Base-by-base conservation (phyloP, 306 rosid genomes). In the Mucuna pruriens region DNA sequence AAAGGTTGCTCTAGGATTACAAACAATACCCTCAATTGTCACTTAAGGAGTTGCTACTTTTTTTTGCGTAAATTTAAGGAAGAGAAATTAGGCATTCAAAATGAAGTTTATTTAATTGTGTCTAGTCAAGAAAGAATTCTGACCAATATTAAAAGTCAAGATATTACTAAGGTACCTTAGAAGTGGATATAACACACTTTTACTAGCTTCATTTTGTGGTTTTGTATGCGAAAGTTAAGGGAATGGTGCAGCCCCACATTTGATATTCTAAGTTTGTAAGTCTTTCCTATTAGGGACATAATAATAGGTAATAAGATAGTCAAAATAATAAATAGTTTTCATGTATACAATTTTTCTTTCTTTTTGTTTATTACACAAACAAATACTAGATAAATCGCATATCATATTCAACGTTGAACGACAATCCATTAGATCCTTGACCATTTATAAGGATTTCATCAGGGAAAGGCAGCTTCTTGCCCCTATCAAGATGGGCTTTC, bases 361-460 rank as follows among this genome's bases (percentile, higher is more conserved):
- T 22, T 26, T 44, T 38, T n/a, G 4, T 64, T 67, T 29, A 39
- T 39, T 54, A 61, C 12, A 42, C 12, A 75, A 8, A 45, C 7
- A 26, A 19, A 9, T 16, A 38, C 13, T 74, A 12, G 9, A 57
- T 55, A 20, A 42, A n/a, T 38, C 29, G 10, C 13, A 33, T 83
- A 90, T 97, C 99, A 88, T 95, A 98, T 82, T 95, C 99, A 3
- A 95, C 97, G 10, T 82, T 89, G 26, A 93, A 74, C 74, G 89
- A 77, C 33, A 85, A 77, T 8, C 91, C 92, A 23, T 89, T 90
- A 10, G 99, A 89, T 19, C 97, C 99, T 2, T 97, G 99, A 71
- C 99, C 99, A 82, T 95, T 95, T 86, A 95, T 90, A 48, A 95
- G 99, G 77, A 95, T 71, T 74, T 97, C 99, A 81, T 95, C 99